Percentiles rank a stretch among this genome's conserved stretches.
phyloP scores from a whole-genome alignment of 1,139 yeast species.

The Yamadazyma epiphylla region DNA sequence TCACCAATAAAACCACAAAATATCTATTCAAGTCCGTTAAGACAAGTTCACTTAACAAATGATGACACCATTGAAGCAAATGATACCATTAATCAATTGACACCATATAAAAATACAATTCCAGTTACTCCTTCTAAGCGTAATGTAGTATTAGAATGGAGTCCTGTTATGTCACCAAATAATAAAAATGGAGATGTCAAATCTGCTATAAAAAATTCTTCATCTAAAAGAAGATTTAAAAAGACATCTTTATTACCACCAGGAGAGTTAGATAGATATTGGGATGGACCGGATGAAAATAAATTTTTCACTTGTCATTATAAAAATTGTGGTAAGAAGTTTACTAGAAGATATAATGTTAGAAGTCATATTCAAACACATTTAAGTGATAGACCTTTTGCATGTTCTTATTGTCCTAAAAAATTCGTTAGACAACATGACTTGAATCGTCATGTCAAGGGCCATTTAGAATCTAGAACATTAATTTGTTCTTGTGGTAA shows the following conservation, averaged over 20 bases:
- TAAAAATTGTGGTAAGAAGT: conserved; percentile 77
- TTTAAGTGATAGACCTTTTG: conserved; percentile 86
- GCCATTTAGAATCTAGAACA: conserved; percentile 74
- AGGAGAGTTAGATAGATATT: conserved; percentile 82
- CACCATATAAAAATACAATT: conserved; percentile 32
- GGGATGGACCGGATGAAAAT: conserved; percentile 74
- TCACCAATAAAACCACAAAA: conserved; percentile 31
- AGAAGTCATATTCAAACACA: conserved; percentile 97
- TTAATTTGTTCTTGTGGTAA: conserved; percentile 86
- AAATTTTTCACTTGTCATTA: conserved; percentile 69
- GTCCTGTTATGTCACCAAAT: conserved; percentile 50
- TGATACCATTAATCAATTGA: conserved; percentile 38
- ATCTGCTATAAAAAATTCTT: conserved; percentile 36
- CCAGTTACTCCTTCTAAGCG: conserved; percentile 37
- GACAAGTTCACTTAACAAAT: conserved; percentile 15
- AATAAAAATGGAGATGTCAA: conserved; percentile 36
- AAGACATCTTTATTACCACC: conserved; percentile 80
- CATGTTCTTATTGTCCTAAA: conserved; percentile 59
- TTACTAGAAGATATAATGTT: conserved; percentile 89
- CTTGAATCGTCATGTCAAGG: conserved; percentile 82
- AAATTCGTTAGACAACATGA: conserved; percentile 90
- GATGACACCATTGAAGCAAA: conserved; percentile 37
- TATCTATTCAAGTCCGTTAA: conserved; percentile 21
- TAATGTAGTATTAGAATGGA: conserved; percentile 47
- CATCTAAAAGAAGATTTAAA: conserved; percentile 45